Evolutionary conservation across 371 early-diverging fungal genomes (phyloP), one percentile per base, ranked within the genome.

Genomic region (Zychaea mexicana): DNA sequence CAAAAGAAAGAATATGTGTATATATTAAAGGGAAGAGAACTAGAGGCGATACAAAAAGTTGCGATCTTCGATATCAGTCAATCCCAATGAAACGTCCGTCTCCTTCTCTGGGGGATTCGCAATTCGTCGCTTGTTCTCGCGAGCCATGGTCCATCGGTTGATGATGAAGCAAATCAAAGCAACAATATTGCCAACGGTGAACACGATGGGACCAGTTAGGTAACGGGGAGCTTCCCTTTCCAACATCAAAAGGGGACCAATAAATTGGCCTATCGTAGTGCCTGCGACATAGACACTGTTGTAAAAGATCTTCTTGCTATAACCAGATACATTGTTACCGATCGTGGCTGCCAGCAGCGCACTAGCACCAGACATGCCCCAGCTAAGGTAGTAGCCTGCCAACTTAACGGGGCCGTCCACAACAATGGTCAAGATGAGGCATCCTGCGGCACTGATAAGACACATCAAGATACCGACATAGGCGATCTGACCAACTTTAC

Each of bases 261-360:
- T 56, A 36, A 79, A 72, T 31, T 74, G 70, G 38, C 77, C 79
- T 17, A 76, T 6, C 15, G 74, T 76, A 33, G 64, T 74, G 21
- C 57, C 62, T 32, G 69, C 57, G 58, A 77, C 52, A n/a, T 69
- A 60, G 55, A 61, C 62, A 6, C 57, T 74, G 30, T 79, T 72
- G 45, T 72, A 77, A n/a, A 76, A 66, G 8, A 70, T 39, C 54
- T 79, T 79, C 45, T 79, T 79, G 10, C 72, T 73, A 26, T 79
- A 79, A 10, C 80, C 80, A 27, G 68, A 63, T 7, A 77, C 75
- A 47, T 79, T 79, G 21, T 60, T 49, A 15, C 69, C 67, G n/a
- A 71, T 52, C 21, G 70, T 62, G 0, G 75, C 67, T 1, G 72
- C 56, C 2, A 79, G 36, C 17, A 79, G 57, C 0, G 68, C 68